Conservation (phyloP, 169 alveolate species). For the Condylostoma magnum region DNA sequence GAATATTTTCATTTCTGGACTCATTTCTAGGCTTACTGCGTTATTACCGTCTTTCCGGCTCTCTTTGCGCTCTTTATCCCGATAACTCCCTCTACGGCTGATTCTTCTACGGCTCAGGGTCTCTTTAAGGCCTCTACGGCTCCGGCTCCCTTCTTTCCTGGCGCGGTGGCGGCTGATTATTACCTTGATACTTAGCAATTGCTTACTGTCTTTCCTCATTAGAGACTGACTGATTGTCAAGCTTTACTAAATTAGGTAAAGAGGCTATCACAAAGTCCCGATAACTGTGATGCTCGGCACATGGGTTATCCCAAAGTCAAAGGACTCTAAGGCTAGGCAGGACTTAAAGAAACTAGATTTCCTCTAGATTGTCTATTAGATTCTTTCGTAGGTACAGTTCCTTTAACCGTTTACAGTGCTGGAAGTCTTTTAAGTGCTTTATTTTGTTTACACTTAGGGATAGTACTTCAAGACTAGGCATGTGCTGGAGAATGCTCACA, state of each 20-base stretch:
- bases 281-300: slow-evolving; percentile 61
- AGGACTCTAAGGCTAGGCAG: slow-evolving; percentile 70
- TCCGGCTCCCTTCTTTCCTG: not conserved
- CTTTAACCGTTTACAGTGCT: slow-evolving; percentile 50
- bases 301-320: slow-evolving; percentile 83
- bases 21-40: not conserved
- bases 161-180: not conserved
- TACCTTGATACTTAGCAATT: not conserved
- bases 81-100: not conserved
- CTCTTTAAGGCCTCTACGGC: not conserved
- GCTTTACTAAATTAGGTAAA: slow-evolving; percentile 75
- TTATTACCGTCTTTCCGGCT: not conserved
- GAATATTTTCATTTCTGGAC: slow-evolving; percentile 58
- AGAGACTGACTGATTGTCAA: slow-evolving; percentile 70
- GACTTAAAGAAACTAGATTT: slow-evolving; percentile 60
- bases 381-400: slow-evolving; percentile 80
- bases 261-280: slow-evolving; percentile 58
- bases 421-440: slow-evolving; percentile 55
- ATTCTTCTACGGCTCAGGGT: not conserved
- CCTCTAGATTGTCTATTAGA: slow-evolving; percentile 55
- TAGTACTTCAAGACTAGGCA: slow-evolving; percentile 74
- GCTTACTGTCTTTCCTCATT: slow-evolving; percentile 41
- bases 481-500: slow-evolving; percentile 59
- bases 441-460: slow-evolving; percentile 73
- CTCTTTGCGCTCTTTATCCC: not conserved